These are phyloP conservation scores for Ascochyta koolunga DNA, from an alignment of 2,329 filamentous ascomycete genomes.

Conservation along the genomic window DNA sequence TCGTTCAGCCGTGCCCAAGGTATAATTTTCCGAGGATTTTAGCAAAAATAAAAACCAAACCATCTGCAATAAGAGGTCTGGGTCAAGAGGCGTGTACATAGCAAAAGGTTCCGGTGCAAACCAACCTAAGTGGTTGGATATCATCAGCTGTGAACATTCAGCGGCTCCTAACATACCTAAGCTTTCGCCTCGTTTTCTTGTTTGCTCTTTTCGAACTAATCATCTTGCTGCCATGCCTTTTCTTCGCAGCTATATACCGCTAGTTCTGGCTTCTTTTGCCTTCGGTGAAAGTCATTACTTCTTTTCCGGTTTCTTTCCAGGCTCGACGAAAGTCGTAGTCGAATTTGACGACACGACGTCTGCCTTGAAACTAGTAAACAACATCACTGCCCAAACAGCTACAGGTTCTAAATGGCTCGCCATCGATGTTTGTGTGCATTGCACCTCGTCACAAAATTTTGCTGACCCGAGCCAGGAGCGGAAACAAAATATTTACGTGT, in stretches of 20 bases:
- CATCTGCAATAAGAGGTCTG: too few species aligned
- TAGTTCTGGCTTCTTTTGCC: neutral
- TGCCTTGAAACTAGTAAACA: conserved; percentile 4
- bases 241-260: neutral
- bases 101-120: too few species aligned
- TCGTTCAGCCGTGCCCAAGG: neutral
- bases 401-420: conserved; percentile 14
- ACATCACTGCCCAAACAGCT: conserved; percentile 6
- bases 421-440: conserved; percentile 1
- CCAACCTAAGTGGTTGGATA: too few species aligned
- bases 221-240: neutral
- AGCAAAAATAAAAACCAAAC: neutral
- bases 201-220: neutral
- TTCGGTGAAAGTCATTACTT: conserved; percentile 9
- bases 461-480: neutral
- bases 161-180: too few species aligned
- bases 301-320: conserved; percentile 8
- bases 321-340: conserved; percentile 3
- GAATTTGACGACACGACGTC: conserved; percentile 11
- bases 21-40: neutral
- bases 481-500: conserved; percentile 6
- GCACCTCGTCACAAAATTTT: neutral
- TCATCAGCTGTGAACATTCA: too few species aligned
- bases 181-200: neutral
- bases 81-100: too few species aligned